Base-by-base conservation (phyloP, 345 rosid genomes). In the Aurinia saxatilis region DNA sequence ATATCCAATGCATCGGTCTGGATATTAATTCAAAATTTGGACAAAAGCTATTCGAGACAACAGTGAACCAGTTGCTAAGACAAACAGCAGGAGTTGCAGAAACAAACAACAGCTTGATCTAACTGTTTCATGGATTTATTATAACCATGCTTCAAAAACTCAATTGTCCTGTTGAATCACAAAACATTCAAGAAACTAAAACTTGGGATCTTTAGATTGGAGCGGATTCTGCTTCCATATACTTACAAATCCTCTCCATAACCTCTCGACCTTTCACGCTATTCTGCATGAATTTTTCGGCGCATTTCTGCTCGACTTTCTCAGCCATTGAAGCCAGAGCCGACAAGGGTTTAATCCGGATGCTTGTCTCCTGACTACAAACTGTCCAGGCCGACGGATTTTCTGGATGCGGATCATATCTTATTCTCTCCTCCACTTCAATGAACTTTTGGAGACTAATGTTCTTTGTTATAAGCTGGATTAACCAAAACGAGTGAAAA, bases 241-340 rank as follows among this genome's bases (percentile, higher is more conserved):
- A 93, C 80, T 79, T 89, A 60, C 99, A 93, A 58, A 93, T 93
- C 70, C 87, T 85, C 74, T 93, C 99, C 99, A 87, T 90, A 18
- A 92, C 98, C 68, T 92, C 95, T 67, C 97, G 75, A 14, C 98
- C 93, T 73, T 92, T 92, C 2, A 69, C 75, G 64, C 98, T 89
- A 47, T 92, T 92, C 76, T 89, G 98, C 90, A 85, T 77, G 75
- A 92, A 92, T 74, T 75, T 85, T 53, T 89, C 98, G 0, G 87
- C 97, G 52, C 97, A 92, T 19, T 79, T 71, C 50, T 87, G 97
- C 74, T 93, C 96, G 42, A 93, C 84, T 77, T 93, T 93, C 78
- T 93, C 99, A 1, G 97, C 96, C 96, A 93, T 90, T 42, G 97
- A 93, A 34, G 99, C 96, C 68, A 93, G 67, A 15, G 91, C 81